Evolutionary conservation across 2,329 filamentous ascomycete species (phyloP).

Genomic region (Gremmenia infestans): DNA sequence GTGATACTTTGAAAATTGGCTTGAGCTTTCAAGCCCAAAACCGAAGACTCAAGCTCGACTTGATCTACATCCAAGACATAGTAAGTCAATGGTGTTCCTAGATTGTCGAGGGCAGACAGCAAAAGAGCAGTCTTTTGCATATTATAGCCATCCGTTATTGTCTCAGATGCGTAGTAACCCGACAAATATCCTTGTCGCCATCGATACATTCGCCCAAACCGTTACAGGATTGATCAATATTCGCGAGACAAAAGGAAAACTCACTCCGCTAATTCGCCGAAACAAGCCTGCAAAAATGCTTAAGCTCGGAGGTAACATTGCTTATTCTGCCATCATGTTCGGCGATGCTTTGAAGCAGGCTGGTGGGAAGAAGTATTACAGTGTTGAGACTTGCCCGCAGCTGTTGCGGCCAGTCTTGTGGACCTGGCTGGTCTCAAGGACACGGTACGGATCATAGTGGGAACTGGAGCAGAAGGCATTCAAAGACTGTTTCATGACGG

Average conservation of each 20-base stretch:
- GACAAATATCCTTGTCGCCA: constrained; percentile 56
- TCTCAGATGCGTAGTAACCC: constrained; percentile 60
- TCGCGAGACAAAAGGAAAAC: constrained; percentile 64
- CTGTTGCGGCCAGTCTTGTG: constrained; percentile 60
- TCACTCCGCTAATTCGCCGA: constrained; percentile 61
- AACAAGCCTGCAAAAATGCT: constrained; percentile 64
- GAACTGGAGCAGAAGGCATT: constrained; percentile 58
- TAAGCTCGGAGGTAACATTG: constrained; percentile 76
- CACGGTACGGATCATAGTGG: constrained; percentile 64
- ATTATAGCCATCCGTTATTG: constrained; percentile 51
- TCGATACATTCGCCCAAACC: constrained; percentile 54
- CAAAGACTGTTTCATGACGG: constrained; percentile 51
- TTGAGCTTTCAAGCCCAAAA: background rate
- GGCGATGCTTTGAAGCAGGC: constrained; percentile 53
- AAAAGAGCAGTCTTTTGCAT: background rate
- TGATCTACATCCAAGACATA: background rate
- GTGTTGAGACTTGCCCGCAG: constrained; percentile 66
- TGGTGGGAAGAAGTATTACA: constrained; percentile 50
- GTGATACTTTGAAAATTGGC: background rate
- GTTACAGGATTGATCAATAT: constrained; percentile 63
- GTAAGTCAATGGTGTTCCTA: background rate
- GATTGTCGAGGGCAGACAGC: background rate
- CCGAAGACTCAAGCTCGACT: background rate
- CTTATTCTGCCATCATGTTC: constrained; percentile 74
- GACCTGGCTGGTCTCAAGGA: constrained; percentile 66